phyloP scores from a whole-genome alignment of 108 stramenopile genomes.

The Cylindrotheca fusiformis region DNA sequence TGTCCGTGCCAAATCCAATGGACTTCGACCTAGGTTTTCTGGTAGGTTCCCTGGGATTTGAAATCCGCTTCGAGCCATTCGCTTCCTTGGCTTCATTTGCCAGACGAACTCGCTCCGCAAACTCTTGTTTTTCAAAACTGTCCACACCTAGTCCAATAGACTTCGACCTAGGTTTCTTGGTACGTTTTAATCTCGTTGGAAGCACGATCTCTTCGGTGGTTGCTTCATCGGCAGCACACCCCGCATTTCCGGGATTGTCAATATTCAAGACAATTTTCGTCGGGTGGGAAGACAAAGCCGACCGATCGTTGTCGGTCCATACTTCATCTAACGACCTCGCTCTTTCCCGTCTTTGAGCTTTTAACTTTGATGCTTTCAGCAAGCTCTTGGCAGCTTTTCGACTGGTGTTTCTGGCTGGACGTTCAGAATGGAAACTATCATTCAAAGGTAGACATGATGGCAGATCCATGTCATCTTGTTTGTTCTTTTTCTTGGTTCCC shows the following conservation, averaged over 20 bases:
- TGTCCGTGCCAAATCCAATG: neutral
- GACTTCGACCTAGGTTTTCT: neutral
- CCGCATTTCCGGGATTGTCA: neutral
- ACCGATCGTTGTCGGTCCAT: no score
- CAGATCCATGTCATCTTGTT: no score
- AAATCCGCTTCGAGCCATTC: neutral
- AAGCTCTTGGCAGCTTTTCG: neutral
- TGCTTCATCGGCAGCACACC: no score
- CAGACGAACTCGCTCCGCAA: neutral
- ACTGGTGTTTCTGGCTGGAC: no score
- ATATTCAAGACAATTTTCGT: constrained; percentile 2
- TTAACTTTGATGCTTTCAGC: neutral
- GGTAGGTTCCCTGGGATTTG: neutral
- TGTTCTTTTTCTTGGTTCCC: neutral
- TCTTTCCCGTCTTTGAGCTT: neutral
- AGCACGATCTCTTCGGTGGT: neutral
- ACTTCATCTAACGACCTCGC: neutral
- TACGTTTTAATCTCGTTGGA: neutral
- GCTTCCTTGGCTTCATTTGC: neutral
- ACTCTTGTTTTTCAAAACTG: neutral
- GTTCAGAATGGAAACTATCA: no score
- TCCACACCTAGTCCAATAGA: neutral
- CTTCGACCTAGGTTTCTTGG: neutral
- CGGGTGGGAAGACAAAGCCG: neutral
- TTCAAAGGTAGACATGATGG: no score